Conservation (phyloP, 352 stramenopile species). For the Phytopythium boreale region DNA sequence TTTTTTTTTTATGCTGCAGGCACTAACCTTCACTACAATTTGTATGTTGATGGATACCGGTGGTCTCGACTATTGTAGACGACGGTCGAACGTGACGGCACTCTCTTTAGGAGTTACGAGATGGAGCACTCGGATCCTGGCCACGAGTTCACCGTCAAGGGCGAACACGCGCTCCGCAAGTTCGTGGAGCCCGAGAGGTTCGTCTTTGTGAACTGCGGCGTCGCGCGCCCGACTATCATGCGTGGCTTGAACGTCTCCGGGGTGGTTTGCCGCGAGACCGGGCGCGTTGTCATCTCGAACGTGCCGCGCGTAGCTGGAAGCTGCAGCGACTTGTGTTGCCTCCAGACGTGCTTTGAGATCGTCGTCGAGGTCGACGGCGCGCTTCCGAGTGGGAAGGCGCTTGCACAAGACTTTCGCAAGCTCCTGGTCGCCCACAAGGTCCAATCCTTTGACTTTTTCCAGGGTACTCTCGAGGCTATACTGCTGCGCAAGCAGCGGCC, state of each 20-base stretch:
- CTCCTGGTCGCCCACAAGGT: not conserved
- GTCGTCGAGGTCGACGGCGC: not conserved
- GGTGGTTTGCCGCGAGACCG: not conserved
- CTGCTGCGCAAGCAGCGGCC: constrained; percentile 3
- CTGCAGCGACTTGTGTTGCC: not conserved
- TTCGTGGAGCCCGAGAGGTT: not conserved
- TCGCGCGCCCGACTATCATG: not conserved
- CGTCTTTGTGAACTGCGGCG: not conserved
- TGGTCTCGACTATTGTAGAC: not conserved
- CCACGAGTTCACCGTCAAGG: not conserved
- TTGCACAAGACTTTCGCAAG: not conserved
- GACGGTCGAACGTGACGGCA: not conserved
- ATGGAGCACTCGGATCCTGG: not conserved
- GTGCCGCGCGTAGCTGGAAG: not conserved
- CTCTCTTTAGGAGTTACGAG: constrained; percentile 2
- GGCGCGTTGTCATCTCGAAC: constrained; percentile 1
- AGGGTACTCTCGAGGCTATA: not conserved
- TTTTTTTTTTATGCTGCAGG: no score
- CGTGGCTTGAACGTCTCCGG: not conserved
- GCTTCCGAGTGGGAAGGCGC: not conserved
- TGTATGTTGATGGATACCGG: not conserved
- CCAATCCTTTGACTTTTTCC: constrained; percentile 1
- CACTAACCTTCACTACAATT: not conserved
- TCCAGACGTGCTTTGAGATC: constrained; percentile 5
- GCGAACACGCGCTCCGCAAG: constrained; percentile 2